phyloP scores from a whole-genome alignment of 768 basidiomycete genomes.

The Lanmaoa rubissima region DNA sequence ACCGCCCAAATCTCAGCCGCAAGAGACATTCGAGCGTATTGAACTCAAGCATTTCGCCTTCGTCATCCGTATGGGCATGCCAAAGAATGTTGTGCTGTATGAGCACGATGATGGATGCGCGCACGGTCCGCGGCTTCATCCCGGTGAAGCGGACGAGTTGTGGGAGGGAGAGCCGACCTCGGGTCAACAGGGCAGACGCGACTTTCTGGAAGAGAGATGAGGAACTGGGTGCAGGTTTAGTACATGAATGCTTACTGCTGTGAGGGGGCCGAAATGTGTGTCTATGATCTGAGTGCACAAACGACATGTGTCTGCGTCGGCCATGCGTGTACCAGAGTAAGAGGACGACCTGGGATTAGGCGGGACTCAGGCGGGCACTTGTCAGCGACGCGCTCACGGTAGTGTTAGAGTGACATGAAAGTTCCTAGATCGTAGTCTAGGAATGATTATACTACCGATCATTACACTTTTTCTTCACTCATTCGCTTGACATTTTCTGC shows the following conservation, averaged over 20 bases:
- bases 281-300: slow-evolving; percentile 62
- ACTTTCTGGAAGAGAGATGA: slow-evolving; percentile 52
- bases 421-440: not conserved
- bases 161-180: slow-evolving; percentile 74
- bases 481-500: not conserved
- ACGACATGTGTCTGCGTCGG: slow-evolving; percentile 58
- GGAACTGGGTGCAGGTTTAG: not conserved
- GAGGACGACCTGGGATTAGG: not conserved
- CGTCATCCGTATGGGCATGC: slow-evolving; percentile 73
- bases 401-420: slow-evolving; percentile 15
- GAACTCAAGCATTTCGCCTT: slow-evolving; percentile 75
- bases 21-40: slow-evolving; percentile 81
- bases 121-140: slow-evolving; percentile 64
- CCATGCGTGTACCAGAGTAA: slow-evolving; percentile 42
- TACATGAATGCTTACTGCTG: slow-evolving; percentile 48
- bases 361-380: not conserved
- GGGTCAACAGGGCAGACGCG: slow-evolving; percentile 67
- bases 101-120: slow-evolving; percentile 71
- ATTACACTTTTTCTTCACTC: not conserved
- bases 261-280: slow-evolving; percentile 63
- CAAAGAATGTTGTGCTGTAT: slow-evolving; percentile 92
- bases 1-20: slow-evolving; percentile 80
- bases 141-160: slow-evolving; percentile 69
- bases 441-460: not conserved
- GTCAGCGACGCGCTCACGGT: not conserved